These are phyloP conservation scores for Gloeopeniophorella convolvens DNA, from an alignment of 768 basidiomycete species.

Conservation along the genomic window DNA sequence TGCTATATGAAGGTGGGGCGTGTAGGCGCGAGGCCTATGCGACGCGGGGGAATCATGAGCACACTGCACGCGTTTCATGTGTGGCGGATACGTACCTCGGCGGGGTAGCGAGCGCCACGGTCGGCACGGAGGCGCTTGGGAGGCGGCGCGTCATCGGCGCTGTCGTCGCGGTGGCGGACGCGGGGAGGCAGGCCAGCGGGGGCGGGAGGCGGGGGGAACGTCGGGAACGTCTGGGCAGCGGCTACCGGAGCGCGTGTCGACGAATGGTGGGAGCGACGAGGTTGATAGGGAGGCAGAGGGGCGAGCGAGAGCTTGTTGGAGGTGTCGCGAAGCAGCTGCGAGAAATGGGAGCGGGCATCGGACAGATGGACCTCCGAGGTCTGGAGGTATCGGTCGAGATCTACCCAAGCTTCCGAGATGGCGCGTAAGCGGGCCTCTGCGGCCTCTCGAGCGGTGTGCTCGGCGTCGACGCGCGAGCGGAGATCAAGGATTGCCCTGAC, in stretches of 20 bases:
- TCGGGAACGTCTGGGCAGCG: constrained; percentile 27
- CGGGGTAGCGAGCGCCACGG: constrained; percentile 30
- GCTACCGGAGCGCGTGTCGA: constrained; percentile 2
- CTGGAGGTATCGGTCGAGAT: constrained; percentile 19
- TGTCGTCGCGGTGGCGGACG: constrained; percentile 40
- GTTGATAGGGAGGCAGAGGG: constrained; percentile 11
- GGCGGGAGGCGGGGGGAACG: constrained; percentile 35
- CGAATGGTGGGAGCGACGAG: constrained; percentile 7
- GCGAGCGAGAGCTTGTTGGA: constrained; percentile 14
- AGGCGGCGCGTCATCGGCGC: constrained; percentile 42
- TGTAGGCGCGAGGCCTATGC: constrained; percentile 22
- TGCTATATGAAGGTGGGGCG: constrained; percentile 21
- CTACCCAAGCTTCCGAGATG: constrained; percentile 18
- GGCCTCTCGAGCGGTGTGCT: constrained; percentile 19
- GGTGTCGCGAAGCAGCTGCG: constrained; percentile 18
- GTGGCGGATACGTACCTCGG: constrained; percentile 23
- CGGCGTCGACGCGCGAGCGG: constrained; percentile 14
- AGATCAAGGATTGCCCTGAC: constrained; percentile 19
- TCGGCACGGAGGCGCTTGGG: constrained; percentile 41
- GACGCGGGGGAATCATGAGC: constrained; percentile 8
- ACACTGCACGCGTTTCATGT: background rate
- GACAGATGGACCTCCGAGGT: constrained; percentile 11
- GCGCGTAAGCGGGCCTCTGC: constrained; percentile 17
- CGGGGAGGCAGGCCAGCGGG: constrained; percentile 32
- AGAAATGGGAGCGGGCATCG: constrained; percentile 19